Evolutionary conservation across 1,284 basidiomycete species (phyloP).

Genomic region (Pseudozyma sp.): DNA sequence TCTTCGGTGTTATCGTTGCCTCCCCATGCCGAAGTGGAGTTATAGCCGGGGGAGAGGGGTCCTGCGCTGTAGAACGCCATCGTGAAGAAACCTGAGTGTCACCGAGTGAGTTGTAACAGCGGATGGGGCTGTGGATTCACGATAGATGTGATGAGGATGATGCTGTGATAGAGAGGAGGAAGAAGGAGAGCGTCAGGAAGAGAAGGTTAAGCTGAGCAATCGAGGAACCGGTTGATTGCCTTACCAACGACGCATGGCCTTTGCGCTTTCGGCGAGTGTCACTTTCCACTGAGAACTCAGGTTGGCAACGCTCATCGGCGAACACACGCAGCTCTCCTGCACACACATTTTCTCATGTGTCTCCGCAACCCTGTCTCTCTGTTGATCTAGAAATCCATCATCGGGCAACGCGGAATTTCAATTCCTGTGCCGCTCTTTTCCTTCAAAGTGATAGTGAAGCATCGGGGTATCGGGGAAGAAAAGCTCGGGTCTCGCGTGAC

Average conservation of each 20-base stretch:
- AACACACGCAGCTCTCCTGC: no score
- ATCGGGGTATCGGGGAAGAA: neutral
- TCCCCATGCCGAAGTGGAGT: constrained; percentile 49
- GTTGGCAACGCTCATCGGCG: neutral
- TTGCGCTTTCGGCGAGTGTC: neutral
- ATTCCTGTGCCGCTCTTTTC: neutral
- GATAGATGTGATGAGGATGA: neutral
- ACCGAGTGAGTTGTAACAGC: neutral
- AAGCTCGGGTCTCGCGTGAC: constrained; percentile 33
- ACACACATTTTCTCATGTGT: no score
- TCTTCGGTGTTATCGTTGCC: constrained; percentile 48
- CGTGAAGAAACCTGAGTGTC: neutral
- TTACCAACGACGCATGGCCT: constrained; percentile 2
- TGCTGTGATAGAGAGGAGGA: neutral
- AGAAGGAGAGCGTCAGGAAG: neutral
- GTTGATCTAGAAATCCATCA: constrained; percentile 24
- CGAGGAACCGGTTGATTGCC: neutral
- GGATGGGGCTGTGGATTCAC: neutral
- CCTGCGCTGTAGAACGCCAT: constrained; percentile 54
- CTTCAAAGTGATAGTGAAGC: neutral
- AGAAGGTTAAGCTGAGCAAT: neutral
- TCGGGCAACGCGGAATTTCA: constrained; percentile 2
- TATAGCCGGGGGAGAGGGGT: constrained; percentile 48
- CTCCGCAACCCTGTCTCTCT: neutral
- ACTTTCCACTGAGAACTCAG: neutral